Evolutionary conservation across 1,139 yeast species (phyloP), one percentile per base, ranked within the genome.

Genomic region (Saccharomyces hybrid): DNA sequence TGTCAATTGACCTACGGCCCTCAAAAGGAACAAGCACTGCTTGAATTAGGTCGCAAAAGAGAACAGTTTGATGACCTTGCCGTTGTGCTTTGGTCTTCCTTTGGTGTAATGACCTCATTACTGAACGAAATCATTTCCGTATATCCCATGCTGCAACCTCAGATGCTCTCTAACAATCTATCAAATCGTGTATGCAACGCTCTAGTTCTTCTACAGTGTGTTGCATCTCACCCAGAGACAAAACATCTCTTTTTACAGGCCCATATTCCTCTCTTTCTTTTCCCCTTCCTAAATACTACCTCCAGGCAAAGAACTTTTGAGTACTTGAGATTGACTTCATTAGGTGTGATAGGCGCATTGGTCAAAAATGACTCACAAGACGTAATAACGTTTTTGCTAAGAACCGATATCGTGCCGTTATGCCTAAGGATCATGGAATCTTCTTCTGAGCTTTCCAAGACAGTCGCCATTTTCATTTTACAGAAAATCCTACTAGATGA

Each of bases 301-400:
- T 88, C 96, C 46, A 85, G 93, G 67, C 91, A 90, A 62, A 79
- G 96, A 61, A 88, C 96, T 11, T 93, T 91, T 73, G 99, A 93
- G 71, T 93, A 93, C 69, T 77, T 93, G 63, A 78, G 99, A 60
- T 77, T 93, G 58, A 93, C 99, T 1, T 87, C 96, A 55, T 79
- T 93, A 57, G 99, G 99, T 41, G 98, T 93, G 4, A 88, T 93
- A 69, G 99, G 99, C 16, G 99, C 99, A 0, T 75, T 93, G 57
- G 99, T 93, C 29, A 93, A 93, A 65, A 91, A 91, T 69, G 99
- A 93, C 67, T 88, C 96, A 2, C 90, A 96, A 11, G 97, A 93
- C 64, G 99, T 93, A 51, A 91, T 93, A 58, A 86, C 87, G 59
- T 93, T 93, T 67, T 74, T 93, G 64, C 76, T 93, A 49, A 85